These are phyloP conservation scores for Azolla pinnata DNA, from an alignment of 75 land plant genomes.

Conservation along the genomic window DNA sequence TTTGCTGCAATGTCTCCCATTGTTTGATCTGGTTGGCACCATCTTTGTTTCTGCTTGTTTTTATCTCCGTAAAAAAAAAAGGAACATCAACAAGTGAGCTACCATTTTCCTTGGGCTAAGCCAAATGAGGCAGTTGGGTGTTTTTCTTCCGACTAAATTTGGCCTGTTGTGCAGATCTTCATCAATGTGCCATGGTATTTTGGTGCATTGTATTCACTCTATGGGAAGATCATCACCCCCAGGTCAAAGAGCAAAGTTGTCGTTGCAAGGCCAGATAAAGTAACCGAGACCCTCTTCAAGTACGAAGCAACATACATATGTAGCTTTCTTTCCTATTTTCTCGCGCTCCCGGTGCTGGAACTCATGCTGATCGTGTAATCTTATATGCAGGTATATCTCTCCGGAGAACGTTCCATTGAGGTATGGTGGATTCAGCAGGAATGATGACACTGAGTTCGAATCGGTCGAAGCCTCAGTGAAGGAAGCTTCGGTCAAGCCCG, in stretches of 20 bases:
- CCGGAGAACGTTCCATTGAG: constrained; percentile 81
- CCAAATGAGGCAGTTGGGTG: too few relatives aligned
- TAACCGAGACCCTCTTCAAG: constrained; percentile 78
- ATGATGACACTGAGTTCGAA: constrained; percentile 39
- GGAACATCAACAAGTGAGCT: too few relatives aligned
- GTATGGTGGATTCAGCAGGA: constrained; percentile 80
- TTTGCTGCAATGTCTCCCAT: too few relatives aligned
- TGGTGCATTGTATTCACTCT: constrained; percentile 64
- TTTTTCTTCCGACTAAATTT: too few relatives aligned
- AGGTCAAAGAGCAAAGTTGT: constrained; percentile 94
- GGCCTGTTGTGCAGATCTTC: constrained; percentile 46
- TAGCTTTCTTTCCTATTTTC: neutral
- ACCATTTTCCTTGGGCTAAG: too few relatives aligned
- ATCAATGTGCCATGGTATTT: constrained; percentile 94
- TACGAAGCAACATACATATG: constrained; percentile 18
- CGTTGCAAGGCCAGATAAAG: constrained; percentile 56
- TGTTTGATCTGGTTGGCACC: too few relatives aligned
- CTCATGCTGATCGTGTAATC: neutral
- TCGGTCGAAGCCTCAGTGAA: constrained; percentile 58
- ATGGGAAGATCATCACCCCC: constrained; percentile 78
- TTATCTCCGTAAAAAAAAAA: too few relatives aligned
- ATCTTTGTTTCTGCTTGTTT: too few relatives aligned
- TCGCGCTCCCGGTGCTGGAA: too few relatives aligned
- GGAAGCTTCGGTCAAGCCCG: constrained; percentile 66
- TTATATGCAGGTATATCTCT: constrained; percentile 54